A percentile compares a stretch with the other conserved stretches of the same genome.
Evolutionary conservation across 208 protist genomes (phyloP).

Genomic region (Leishmania lainsoni): DNA sequence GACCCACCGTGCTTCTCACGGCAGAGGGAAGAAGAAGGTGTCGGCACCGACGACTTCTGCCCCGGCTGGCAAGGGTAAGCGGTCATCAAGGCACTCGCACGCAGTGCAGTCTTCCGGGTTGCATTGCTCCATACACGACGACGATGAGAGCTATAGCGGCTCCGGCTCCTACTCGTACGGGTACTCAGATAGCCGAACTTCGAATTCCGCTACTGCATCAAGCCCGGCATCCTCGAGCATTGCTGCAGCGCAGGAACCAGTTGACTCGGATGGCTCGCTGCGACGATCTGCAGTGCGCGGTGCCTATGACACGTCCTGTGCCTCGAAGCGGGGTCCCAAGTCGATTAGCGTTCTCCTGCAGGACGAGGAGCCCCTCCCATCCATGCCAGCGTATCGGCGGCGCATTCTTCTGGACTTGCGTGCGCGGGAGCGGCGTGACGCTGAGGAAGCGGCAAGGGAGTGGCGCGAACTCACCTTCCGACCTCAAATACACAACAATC

Average conservation of each 20-base stretch:
- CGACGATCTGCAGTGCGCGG: background rate
- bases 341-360: slow-evolving; percentile 4
- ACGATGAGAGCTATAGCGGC: slow-evolving; percentile 15
- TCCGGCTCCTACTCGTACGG: slow-evolving; percentile 29
- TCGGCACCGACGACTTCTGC: background rate
- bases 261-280: background rate
- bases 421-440: slow-evolving; percentile 53
- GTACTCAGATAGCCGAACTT: slow-evolving; percentile 9
- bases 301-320: slow-evolving; percentile 1
- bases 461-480: slow-evolving; percentile 63
- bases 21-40: background rate
- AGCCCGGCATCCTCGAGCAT: background rate
- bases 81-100: background rate
- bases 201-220: background rate
- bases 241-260: background rate
- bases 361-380: slow-evolving; percentile 28
- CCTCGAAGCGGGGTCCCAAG: slow-evolving; percentile 3
- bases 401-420: slow-evolving; percentile 71
- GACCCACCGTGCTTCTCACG: background rate
- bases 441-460: slow-evolving; percentile 44
- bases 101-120: background rate
- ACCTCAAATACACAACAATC: slow-evolving; percentile 35
- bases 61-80: background rate
- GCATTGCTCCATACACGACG: slow-evolving; percentile 1
- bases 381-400: slow-evolving; percentile 62